A percentile compares a stretch with the other conserved stretches of the same genome.
Conservation (phyloP, 805 yeast genomes). For the Lipomyces chichibuensis region DNA sequence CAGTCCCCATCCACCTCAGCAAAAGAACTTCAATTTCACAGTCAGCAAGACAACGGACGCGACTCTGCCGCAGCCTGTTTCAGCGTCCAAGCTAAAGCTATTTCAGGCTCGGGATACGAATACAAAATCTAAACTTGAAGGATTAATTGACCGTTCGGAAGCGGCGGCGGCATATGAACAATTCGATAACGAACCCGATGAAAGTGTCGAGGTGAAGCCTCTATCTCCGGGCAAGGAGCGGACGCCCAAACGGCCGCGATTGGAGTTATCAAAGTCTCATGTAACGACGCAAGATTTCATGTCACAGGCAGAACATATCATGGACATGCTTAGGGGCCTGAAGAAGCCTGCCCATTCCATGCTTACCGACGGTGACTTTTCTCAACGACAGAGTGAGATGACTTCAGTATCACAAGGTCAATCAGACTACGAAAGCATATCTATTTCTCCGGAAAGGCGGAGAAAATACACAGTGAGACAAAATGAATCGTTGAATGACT, state of each 20-base stretch:
- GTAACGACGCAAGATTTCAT: slow-evolving; percentile 38
- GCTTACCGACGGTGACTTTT: slow-evolving; percentile 24
- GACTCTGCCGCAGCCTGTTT: slow-evolving; percentile 3
- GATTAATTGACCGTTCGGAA: slow-evolving; percentile 28
- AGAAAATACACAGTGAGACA: background rate
- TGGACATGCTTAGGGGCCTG: slow-evolving; percentile 34
- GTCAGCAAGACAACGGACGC: background rate
- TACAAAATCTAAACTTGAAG: slow-evolving; percentile 39
- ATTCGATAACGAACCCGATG: background rate
- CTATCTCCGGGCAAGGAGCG: slow-evolving; percentile 31
- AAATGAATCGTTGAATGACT: background rate
- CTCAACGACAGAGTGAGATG: slow-evolving; percentile 30
- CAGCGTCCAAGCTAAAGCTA: slow-evolving; percentile 36
- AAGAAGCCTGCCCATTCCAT: slow-evolving; percentile 15
- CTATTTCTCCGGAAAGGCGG: background rate
- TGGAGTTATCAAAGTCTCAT: slow-evolving; percentile 9
- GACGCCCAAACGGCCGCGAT: slow-evolving; percentile 23
- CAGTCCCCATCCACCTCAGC: slow-evolving; percentile 34
- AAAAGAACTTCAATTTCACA: slow-evolving; percentile 23
- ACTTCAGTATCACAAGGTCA: slow-evolving; percentile 9
- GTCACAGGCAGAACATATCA: slow-evolving; percentile 40
- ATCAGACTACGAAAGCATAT: background rate
- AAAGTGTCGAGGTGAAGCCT: slow-evolving; percentile 12
- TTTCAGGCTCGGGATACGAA: slow-evolving; percentile 40
- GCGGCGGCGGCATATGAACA: slow-evolving; percentile 3